A percentile compares a stretch with the other conserved stretches of the same genome.
These are phyloP conservation scores for Platanus orientalis DNA, from an alignment of 164 flowering plant species.

Conservation along the genomic window DNA sequence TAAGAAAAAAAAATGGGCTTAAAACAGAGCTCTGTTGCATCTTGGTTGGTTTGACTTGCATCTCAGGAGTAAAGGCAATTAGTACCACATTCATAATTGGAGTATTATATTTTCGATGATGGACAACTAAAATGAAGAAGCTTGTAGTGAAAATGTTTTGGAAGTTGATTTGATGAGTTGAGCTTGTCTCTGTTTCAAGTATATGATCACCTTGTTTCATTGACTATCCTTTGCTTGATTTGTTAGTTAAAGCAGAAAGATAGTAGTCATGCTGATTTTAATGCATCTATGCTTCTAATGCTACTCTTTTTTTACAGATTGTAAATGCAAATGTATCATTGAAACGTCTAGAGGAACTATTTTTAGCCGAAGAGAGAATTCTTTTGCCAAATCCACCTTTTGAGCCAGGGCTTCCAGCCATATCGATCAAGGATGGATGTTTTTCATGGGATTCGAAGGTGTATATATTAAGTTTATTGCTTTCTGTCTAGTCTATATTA, in stretches of 20 bases:
- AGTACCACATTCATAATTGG: neutral
- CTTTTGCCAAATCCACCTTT: constrained; percentile 89
- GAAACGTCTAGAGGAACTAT: constrained; percentile 88
- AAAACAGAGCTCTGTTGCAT: too few relatives aligned
- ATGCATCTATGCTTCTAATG: neutral
- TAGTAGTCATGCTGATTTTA: neutral
- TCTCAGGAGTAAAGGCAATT: too few relatives aligned
- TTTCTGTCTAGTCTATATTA: neutral
- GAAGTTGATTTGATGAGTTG: neutral
- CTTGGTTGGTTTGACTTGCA: too few relatives aligned
- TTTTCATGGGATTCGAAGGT: constrained; percentile 98
- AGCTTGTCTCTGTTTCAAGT: neutral
- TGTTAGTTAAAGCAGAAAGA: neutral
- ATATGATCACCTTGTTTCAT: neutral
- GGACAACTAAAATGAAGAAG: neutral
- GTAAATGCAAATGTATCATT: constrained; percentile 94
- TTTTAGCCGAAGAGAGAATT: constrained; percentile 78
- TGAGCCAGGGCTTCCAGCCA: constrained; percentile 69
- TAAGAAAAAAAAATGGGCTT: too few relatives aligned
- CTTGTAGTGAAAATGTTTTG: neutral
- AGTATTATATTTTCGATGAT: neutral
- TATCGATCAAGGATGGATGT: constrained; percentile 76
- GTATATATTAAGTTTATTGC: constrained; percentile 7
- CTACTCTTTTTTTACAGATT: constrained; percentile 41
- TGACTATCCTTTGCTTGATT: neutral